Percentiles rank a stretch among this genome's conserved stretches.
phyloP scores from a whole-genome alignment of 192 early-diverging fungal species.

The Coemansia reversa region DNA sequence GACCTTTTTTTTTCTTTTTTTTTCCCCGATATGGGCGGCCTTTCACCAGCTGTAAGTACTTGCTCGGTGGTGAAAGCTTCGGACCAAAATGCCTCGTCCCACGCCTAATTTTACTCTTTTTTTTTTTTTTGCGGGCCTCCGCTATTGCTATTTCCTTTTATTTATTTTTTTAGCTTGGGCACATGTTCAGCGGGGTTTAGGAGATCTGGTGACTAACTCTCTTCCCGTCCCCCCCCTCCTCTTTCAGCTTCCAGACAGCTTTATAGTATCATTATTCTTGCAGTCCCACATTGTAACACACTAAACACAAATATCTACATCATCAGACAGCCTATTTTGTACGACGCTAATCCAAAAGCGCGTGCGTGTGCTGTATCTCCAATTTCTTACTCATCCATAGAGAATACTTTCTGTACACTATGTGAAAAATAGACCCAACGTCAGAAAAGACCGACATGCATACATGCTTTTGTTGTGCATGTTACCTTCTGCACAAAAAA shows the following conservation, averaged over 20 bases:
- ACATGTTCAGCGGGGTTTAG: slow-evolving; percentile 2
- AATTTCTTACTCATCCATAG: not conserved
- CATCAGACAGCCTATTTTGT: not conserved
- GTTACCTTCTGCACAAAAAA: not conserved
- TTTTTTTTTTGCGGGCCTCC: slow-evolving; percentile 13
- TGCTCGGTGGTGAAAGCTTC: slow-evolving; percentile 3
- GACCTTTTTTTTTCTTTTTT: slow-evolving; percentile 5
- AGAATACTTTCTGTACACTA: no score
- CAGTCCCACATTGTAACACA: not conserved
- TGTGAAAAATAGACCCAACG: not conserved
- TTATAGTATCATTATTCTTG: not conserved
- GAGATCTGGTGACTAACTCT: slow-evolving; percentile 12
- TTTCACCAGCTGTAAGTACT: no score
- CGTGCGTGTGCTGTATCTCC: not conserved
- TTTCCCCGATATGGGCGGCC: no score
- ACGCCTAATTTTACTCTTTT: not conserved
- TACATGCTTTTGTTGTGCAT: not conserved
- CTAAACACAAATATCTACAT: not conserved
- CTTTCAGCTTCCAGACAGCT: no score
- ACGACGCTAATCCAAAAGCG: not conserved
- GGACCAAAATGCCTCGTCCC: not conserved
- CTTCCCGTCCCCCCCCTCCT: not conserved
- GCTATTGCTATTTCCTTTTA: slow-evolving; percentile 1
- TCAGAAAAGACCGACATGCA: slow-evolving; percentile 3
- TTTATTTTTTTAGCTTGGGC: no score